Percentiles rank a stretch among this genome's conserved stretches.
Evolutionary conservation across 805 yeast genomes (phyloP).

Genomic region (Wickerhamomyces hampshirensis): DNA sequence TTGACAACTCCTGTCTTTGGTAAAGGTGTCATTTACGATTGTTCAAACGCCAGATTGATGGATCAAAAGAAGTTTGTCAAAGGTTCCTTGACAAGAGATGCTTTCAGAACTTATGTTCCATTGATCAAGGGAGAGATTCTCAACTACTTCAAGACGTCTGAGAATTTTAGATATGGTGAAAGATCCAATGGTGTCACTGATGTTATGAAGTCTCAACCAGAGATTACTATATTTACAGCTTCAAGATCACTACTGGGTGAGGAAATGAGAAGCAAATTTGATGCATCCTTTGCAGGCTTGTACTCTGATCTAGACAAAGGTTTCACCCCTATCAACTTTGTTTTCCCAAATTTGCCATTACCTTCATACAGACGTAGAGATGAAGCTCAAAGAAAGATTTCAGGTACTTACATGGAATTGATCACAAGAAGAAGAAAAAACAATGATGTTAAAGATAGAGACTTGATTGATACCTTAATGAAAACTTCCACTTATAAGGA

Average conservation of each 20-base stretch:
- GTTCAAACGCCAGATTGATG: conserved; percentile 91
- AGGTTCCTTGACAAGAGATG: conserved; percentile 77
- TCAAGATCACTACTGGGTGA: conserved; percentile 88
- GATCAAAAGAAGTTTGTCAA: conserved; percentile 98
- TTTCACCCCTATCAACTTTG: conserved; percentile 93
- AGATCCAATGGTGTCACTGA: conserved; percentile 47
- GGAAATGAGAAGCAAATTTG: conserved; percentile 80
- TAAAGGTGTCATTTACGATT: conserved; percentile 94
- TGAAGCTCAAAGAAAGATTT: conserved; percentile 76
- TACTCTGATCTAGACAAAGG: conserved; percentile 95
- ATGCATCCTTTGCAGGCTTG: conserved; percentile 75
- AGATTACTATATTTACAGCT: conserved; percentile 94
- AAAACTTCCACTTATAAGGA: conserved; percentile 82
- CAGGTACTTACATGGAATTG: conserved; percentile 74
- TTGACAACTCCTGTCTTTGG: conserved; percentile 99
- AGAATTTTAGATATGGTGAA: conserved; percentile 39
- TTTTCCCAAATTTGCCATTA: conserved; percentile 89
- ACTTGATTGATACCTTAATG: conserved; percentile 85
- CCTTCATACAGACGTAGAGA: conserved; percentile 84
- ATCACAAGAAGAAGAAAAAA: conserved; percentile 68
- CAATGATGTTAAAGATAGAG: conserved; percentile 79
- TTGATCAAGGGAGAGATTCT: conserved; percentile 73
- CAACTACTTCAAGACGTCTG: conserved; percentile 54
- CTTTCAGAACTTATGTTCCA: conserved; percentile 85
- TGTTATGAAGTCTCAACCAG: conserved; percentile 85